phyloP scores from a whole-genome alignment of 1,284 basidiomycete species.

The Ceratobasidium sp. region DNA sequence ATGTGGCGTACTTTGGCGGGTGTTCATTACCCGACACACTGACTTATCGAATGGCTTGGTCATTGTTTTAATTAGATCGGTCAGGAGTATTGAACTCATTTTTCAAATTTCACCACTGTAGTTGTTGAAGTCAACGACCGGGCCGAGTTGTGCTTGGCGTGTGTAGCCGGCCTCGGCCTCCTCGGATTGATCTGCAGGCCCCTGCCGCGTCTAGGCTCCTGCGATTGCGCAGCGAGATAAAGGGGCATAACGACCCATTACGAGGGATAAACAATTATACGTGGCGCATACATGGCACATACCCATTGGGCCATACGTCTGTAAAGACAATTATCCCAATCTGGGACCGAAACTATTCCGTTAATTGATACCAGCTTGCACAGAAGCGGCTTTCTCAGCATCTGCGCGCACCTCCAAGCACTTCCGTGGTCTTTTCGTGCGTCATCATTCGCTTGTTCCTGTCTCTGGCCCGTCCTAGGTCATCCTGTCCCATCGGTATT shows the following conservation, averaged over 20 bases:
- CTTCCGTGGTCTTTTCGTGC: conserved; percentile 18
- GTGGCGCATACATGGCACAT: conserved; percentile 1
- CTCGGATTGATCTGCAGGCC: background rate
- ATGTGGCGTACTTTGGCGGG: background rate
- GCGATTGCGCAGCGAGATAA: background rate
- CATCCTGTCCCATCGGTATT: conserved; percentile 19
- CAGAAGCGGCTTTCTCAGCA: too few relatives aligned
- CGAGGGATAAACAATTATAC: background rate
- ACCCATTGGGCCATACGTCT: background rate
- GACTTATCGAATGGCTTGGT: background rate
- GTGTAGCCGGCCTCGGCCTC: background rate
- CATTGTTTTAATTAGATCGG: background rate
- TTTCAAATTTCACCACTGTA: background rate
- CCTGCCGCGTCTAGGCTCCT: background rate
- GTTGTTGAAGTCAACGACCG: background rate
- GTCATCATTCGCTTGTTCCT: conserved; percentile 1
- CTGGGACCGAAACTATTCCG: background rate
- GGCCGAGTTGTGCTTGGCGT: background rate
- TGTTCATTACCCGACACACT: background rate
- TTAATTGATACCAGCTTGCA: background rate
- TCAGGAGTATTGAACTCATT: background rate
- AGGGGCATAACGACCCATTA: background rate
- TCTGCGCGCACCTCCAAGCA: background rate
- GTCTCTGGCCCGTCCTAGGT: conserved; percentile 1
- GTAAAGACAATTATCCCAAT: background rate